A percentile compares a stretch with the other conserved stretches of the same genome.
Evolutionary conservation across 2,329 filamentous ascomycete genomes (phyloP).

Genomic region (Verticillium tricorpus): DNA sequence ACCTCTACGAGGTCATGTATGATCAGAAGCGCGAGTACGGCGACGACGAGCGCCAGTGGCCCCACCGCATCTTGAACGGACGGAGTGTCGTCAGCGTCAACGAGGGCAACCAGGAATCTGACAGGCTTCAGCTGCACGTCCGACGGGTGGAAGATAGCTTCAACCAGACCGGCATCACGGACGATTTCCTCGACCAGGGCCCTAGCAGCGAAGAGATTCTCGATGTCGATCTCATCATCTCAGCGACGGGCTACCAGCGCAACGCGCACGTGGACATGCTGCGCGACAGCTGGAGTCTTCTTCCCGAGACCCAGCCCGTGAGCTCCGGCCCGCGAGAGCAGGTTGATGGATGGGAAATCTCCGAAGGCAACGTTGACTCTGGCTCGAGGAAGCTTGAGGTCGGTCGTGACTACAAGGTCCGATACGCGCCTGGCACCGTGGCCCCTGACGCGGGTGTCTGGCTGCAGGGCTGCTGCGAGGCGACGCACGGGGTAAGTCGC

Average conservation of each 20-base stretch:
- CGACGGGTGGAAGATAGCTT: slow-evolving; percentile 33
- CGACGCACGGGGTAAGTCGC: slow-evolving; percentile 77
- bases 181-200: slow-evolving; percentile 25
- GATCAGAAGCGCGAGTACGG: slow-evolving; percentile 71
- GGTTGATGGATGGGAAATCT: slow-evolving; percentile 34
- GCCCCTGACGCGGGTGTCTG: slow-evolving; percentile 74
- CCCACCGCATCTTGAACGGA: slow-evolving; percentile 71
- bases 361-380: slow-evolving; percentile 7
- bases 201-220: slow-evolving; percentile 49
- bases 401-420: slow-evolving; percentile 71
- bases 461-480: slow-evolving; percentile 92
- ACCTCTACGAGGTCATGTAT: slow-evolving; percentile 84
- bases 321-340: slow-evolving; percentile 5
- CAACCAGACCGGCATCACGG: slow-evolving; percentile 27
- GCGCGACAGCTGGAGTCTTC: slow-evolving; percentile 57
- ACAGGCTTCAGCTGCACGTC: slow-evolving; percentile 54
- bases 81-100: slow-evolving; percentile 62
- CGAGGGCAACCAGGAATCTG: slow-evolving; percentile 41
- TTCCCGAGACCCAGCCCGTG: slow-evolving; percentile 41
- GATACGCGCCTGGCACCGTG: slow-evolving; percentile 65
- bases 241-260: slow-evolving; percentile 82
- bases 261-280: slow-evolving; percentile 77
- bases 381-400: slow-evolving; percentile 56
- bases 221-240: slow-evolving; percentile 76
- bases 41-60: slow-evolving; percentile 69